phyloP scores from a whole-genome alignment of 2,329 filamentous ascomycete genomes.

The Triangularia setosa region DNA sequence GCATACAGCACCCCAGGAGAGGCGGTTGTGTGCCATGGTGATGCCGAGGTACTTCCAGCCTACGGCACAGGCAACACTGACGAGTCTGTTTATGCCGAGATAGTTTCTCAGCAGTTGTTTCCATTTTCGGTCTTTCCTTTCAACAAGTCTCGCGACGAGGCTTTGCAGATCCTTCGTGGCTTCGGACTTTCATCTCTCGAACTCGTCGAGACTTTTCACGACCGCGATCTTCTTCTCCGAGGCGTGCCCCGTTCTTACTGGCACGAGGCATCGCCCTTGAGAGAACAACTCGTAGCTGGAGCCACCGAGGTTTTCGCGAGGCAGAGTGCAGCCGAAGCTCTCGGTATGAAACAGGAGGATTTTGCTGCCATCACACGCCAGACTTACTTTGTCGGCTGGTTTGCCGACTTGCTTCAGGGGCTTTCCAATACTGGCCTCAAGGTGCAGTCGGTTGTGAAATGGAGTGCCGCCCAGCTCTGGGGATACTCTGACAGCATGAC shows the following conservation, averaged over 20 bases:
- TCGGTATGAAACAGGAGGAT: neutral
- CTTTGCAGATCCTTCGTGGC: neutral
- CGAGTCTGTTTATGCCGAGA: neutral
- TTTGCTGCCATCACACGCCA: neutral
- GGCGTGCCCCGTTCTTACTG: neutral
- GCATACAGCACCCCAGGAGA: neutral
- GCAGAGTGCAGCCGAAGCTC: neutral
- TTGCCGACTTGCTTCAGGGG: neutral
- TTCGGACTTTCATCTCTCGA: neutral
- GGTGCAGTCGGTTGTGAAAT: neutral
- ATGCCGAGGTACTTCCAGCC: neutral
- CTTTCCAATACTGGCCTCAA: neutral
- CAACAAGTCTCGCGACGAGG: neutral
- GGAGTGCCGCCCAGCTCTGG: neutral
- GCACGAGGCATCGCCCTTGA: neutral
- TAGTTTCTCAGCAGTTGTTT: neutral
- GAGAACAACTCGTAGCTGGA: neutral
- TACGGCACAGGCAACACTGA: neutral
- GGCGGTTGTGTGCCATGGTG: neutral
- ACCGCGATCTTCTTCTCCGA: neutral
- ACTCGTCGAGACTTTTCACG: neutral
- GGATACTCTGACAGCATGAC: neutral
- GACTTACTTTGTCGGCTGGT: neutral
- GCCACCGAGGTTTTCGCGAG: neutral
- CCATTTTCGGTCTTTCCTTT: neutral